phyloP scores from a whole-genome alignment of 1,139 yeast species.

The Suhomyces maxii region DNA sequence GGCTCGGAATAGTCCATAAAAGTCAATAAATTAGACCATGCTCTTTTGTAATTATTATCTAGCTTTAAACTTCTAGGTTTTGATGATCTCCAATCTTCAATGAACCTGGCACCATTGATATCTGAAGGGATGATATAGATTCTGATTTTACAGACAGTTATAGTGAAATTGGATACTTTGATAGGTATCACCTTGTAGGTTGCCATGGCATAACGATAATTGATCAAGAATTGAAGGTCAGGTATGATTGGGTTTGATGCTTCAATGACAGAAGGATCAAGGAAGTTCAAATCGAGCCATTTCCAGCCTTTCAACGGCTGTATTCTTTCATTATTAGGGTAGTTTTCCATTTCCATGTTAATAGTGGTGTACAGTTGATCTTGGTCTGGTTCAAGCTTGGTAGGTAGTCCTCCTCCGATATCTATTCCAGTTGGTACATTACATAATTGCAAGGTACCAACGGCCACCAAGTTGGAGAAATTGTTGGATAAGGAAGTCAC shows the following conservation, averaged over 20 bases:
- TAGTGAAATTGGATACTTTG: conserved; percentile 1
- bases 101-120: conserved; percentile 31
- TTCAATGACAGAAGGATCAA: conserved; percentile 16
- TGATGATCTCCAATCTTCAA: conserved; percentile 34
- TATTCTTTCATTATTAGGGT: background rate
- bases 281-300: conserved; percentile 45
- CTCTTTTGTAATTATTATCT: conserved; percentile 27
- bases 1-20: conserved; percentile 39
- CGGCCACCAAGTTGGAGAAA: conserved; percentile 36
- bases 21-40: conserved; percentile 34
- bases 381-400: background rate
- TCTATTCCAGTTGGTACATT: conserved; percentile 35
- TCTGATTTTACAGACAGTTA: conserved; percentile 37
- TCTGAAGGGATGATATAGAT: conserved; percentile 53
- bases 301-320: conserved; percentile 36
- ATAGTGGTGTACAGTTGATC: background rate
- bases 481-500: conserved; percentile 36
- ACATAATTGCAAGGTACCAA: conserved; percentile 49
- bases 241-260: conserved; percentile 27
- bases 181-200: conserved; percentile 38
- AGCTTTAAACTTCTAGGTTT: conserved; percentile 12
- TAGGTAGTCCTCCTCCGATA: conserved; percentile 21
- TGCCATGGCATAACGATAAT: conserved; percentile 40
- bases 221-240: conserved; percentile 42
- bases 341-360: background rate